phyloP scores from a whole-genome alignment of 345 rosid species.

The Eucalyptus sideroxylon region DNA sequence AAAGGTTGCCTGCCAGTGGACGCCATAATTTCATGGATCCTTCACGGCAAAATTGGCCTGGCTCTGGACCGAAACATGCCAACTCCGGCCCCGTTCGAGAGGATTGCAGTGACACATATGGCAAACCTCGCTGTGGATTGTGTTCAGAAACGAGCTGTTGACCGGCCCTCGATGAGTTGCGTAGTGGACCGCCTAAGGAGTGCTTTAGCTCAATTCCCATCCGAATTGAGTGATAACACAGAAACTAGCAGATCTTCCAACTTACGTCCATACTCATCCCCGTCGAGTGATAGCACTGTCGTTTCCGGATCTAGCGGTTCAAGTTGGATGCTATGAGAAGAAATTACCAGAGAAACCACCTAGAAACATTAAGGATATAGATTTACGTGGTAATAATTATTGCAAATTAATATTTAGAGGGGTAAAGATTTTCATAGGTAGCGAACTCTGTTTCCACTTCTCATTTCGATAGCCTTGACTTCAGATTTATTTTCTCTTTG shows the following conservation, averaged over 20 bases:
- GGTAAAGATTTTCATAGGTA: neutral
- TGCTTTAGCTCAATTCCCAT: neutral
- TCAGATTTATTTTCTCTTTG: neutral
- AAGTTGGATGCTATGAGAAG: too few species aligned
- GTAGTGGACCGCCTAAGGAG: neutral
- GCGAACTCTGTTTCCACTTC: neutral
- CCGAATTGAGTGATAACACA: too few species aligned
- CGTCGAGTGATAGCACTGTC: too few species aligned
- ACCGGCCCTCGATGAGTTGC: neutral
- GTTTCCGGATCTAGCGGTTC: too few species aligned
- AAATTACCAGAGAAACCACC: too few species aligned
- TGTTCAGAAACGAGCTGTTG: neutral
- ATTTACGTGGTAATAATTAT: too few species aligned
- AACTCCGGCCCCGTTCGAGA: neutral
- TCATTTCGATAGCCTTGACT: neutral
- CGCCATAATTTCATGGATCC: neutral
- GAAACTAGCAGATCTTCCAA: too few species aligned
- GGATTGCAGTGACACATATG: neutral
- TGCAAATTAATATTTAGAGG: neutral
- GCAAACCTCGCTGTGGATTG: neutral
- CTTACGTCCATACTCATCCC: too few species aligned
- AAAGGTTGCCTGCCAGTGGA: neutral
- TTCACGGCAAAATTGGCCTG: neutral
- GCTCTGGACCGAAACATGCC: neutral
- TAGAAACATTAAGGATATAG: too few species aligned